Evolutionary conservation across 306 rosid genomes (phyloP).

Genomic region (Lathyrus sativus): DNA sequence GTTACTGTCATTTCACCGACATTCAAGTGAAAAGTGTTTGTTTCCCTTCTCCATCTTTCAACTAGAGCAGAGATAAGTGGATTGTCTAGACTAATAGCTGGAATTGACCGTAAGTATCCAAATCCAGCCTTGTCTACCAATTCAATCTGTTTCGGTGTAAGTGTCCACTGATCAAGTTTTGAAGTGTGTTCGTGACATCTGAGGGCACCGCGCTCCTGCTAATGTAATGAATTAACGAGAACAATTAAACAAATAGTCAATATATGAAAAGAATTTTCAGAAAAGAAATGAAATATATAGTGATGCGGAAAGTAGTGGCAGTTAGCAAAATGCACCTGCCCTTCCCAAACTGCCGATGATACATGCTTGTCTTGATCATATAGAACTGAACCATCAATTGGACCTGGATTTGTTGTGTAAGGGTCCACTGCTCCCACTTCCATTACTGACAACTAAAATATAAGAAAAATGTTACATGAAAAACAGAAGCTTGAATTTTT

Average conservation of each 20-base stretch:
- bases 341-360: slow-evolving; percentile 96
- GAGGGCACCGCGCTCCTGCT: slow-evolving; percentile 98
- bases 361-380: slow-evolving; percentile 99
- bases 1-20: slow-evolving; percentile 96
- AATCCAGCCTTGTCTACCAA: slow-evolving; percentile 91
- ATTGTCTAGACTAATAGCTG: slow-evolving; percentile 95
- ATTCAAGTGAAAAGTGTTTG: slow-evolving; percentile 97
- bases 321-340: slow-evolving; percentile 70
- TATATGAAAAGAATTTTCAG: slow-evolving; percentile 5
- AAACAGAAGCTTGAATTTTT: slow-evolving; percentile 13
- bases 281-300: not conserved
- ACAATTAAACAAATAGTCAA: slow-evolving; percentile 11
- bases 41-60: slow-evolving; percentile 99
- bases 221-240: slow-evolving; percentile 21
- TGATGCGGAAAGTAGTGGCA: slow-evolving; percentile 24
- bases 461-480: slow-evolving; percentile 22
- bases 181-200: slow-evolving; percentile 99
- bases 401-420: slow-evolving; percentile 90
- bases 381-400: slow-evolving; percentile 82
- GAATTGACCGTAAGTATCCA: slow-evolving; percentile 83
- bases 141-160: slow-evolving; percentile 69
- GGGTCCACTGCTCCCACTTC: slow-evolving; percentile 68
- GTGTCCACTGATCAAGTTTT: slow-evolving; percentile 95
- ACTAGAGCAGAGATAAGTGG: slow-evolving; percentile 97
- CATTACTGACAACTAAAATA: slow-evolving; percentile 51